phyloP scores from a whole-genome alignment of 2,329 filamentous ascomycete genomes.

The Fonsecaea pedrosoi region DNA sequence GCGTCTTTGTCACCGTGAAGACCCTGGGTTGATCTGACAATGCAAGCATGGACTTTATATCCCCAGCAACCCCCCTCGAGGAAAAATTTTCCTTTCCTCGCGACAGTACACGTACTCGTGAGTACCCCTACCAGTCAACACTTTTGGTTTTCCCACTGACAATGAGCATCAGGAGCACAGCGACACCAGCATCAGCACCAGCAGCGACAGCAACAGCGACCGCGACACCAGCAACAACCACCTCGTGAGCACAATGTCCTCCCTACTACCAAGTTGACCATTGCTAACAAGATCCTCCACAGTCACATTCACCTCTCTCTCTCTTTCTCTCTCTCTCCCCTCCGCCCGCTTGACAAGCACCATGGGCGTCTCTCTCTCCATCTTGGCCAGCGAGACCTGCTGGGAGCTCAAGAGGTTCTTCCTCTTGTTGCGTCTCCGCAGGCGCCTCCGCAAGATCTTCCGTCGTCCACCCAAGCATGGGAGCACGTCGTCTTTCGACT shows the following conservation, averaged over 20 bases:
- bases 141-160: not conserved
- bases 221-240: constrained; percentile 2
- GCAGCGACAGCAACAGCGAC: not conserved
- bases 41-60: not conserved
- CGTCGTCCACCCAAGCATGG: not conserved
- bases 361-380: constrained; percentile 8
- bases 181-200: not conserved
- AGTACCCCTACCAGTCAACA: not conserved
- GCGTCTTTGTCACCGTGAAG: not conserved
- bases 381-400: not conserved
- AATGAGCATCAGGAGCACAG: not conserved
- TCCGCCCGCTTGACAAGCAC: not conserved
- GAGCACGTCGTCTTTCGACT: constrained; percentile 7
- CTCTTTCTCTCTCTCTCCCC: not conserved
- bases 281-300: constrained; percentile 7
- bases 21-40: not conserved
- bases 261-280: not conserved
- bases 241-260: not conserved
- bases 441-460: constrained; percentile 2
- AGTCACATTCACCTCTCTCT: not conserved
- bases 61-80: not conserved
- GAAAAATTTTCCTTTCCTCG: not conserved
- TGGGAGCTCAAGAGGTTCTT: constrained; percentile 11
- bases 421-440: not conserved
- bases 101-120: constrained; percentile 4